A percentile compares a stretch with the other conserved stretches of the same genome.
phyloP scores from a whole-genome alignment of 2,329 filamentous ascomycete genomes.

The Hansfordia pulvinata region DNA sequence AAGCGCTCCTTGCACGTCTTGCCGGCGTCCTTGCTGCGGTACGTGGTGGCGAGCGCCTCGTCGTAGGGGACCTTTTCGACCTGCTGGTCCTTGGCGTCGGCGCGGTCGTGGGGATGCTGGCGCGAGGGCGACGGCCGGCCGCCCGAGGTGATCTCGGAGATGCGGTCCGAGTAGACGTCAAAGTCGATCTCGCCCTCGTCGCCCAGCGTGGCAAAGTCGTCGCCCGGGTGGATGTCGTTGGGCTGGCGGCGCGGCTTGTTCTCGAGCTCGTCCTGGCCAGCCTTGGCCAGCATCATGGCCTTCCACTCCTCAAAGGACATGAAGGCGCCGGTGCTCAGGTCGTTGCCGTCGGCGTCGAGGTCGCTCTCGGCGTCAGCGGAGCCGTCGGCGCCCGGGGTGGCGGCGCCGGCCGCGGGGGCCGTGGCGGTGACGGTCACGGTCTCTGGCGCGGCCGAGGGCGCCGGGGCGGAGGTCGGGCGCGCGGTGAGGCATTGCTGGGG shows the following conservation, averaged over 20 bases:
- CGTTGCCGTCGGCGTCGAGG: slow-evolving; percentile 52
- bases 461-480: slow-evolving; percentile 18
- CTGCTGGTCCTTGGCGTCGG: slow-evolving; percentile 14
- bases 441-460: slow-evolving; percentile 7
- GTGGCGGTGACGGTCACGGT: slow-evolving; percentile 7
- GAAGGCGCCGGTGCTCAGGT: slow-evolving; percentile 54
- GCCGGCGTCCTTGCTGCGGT: slow-evolving; percentile 81
- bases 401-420: slow-evolving; percentile 6
- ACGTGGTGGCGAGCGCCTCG: slow-evolving; percentile 35
- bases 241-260: slow-evolving; percentile 47
- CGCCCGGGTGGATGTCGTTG: slow-evolving; percentile 32
- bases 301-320: slow-evolving; percentile 99
- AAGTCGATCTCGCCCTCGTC: slow-evolving; percentile 78
- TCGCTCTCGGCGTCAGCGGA: slow-evolving; percentile 21
- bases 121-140: slow-evolving; percentile 9
- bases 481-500: slow-evolving; percentile 63
- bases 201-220: slow-evolving; percentile 63
- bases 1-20: slow-evolving; percentile 97
- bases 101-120: too few species aligned
- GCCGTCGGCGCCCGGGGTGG: slow-evolving; percentile 6
- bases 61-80: slow-evolving; percentile 31
- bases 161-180: slow-evolving; percentile 31
- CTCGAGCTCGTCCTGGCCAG: slow-evolving; percentile 59
- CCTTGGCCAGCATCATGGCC: slow-evolving; percentile 76
- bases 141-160: slow-evolving; percentile 26